phyloP scores from a whole-genome alignment of 106 monocot species.

The Agapanthus africanus region DNA sequence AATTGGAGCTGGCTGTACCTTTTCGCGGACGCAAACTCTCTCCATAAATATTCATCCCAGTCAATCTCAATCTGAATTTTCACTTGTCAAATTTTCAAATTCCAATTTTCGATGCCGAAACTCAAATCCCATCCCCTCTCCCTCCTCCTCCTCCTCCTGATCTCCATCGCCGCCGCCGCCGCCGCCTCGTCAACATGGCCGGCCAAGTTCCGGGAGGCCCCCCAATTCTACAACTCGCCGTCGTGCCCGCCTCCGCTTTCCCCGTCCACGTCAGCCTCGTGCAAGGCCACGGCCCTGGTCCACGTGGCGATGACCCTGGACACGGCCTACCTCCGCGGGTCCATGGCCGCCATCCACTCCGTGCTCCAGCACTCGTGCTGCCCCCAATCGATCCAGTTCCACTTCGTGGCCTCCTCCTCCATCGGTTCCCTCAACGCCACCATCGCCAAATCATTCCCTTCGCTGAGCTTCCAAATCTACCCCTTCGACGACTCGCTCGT shows the following conservation, averaged over 20 bases:
- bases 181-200: background rate
- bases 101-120: no score
- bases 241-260: constrained; percentile 39
- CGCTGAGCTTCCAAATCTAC: constrained; percentile 47
- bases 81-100: no score
- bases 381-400: constrained; percentile 63
- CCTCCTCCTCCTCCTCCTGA: background rate
- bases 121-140: background rate
- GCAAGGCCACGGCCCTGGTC: constrained; percentile 35
- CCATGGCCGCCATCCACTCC: constrained; percentile 64
- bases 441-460: constrained; percentile 39
- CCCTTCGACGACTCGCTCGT: constrained; percentile 40
- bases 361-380: constrained; percentile 61
- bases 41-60: no score
- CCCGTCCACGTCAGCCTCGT: constrained; percentile 12
- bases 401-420: constrained; percentile 44
- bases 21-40: no score
- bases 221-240: constrained; percentile 65
- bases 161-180: no score
- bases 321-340: constrained; percentile 57
- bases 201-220: constrained; percentile 40
- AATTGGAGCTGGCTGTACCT: no score
- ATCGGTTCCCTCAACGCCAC: constrained; percentile 34
- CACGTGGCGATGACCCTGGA: constrained; percentile 74
- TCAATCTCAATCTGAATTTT: no score